Conservation (phyloP, 805 yeast species). For the Kodamaea nitidulidarum region DNA sequence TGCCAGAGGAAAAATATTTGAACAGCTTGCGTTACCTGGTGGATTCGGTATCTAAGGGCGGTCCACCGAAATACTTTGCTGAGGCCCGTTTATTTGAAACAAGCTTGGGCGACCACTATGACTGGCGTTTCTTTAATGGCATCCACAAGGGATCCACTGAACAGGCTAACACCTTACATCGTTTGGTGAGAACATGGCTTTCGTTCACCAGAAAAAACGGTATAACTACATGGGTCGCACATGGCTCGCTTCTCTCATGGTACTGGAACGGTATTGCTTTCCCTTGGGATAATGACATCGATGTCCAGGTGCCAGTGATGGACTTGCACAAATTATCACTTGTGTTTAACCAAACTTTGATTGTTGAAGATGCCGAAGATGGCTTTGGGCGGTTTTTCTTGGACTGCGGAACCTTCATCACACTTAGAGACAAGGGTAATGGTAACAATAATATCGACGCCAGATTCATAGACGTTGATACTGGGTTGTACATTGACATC, state of each 20-base stretch:
- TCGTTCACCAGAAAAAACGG: conserved; percentile 25
- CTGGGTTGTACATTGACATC: conserved; percentile 42
- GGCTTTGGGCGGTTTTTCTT: conserved; percentile 57
- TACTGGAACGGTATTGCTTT: conserved; percentile 28
- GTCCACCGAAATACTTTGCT: conserved; percentile 38
- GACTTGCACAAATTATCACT: conserved; percentile 21
- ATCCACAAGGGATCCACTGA: conserved; percentile 16
- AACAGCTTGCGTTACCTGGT: conserved; percentile 32
- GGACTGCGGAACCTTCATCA: conserved; percentile 23
- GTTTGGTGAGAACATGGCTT: conserved; percentile 23
- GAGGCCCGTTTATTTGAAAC: conserved; percentile 29
- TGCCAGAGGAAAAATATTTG: conserved; percentile 25
- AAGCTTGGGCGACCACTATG: conserved; percentile 24
- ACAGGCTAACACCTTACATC: conserved; percentile 19
- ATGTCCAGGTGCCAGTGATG: conserved; percentile 26
- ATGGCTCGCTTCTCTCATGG: conserved; percentile 27
- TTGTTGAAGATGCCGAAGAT: conserved; percentile 31
- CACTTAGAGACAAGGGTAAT: conserved; percentile 15
- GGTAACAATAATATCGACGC: conserved; percentile 50
- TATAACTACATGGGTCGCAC: conserved; percentile 27
- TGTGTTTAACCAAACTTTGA: conserved; percentile 20
- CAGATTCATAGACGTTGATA: conserved; percentile 47
- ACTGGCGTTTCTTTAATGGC: conserved; percentile 26
- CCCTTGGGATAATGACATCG: conserved; percentile 29
- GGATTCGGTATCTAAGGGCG: conserved; percentile 22